phyloP scores from a whole-genome alignment of 306 rosid genomes.

The Vigna trinervia region DNA sequence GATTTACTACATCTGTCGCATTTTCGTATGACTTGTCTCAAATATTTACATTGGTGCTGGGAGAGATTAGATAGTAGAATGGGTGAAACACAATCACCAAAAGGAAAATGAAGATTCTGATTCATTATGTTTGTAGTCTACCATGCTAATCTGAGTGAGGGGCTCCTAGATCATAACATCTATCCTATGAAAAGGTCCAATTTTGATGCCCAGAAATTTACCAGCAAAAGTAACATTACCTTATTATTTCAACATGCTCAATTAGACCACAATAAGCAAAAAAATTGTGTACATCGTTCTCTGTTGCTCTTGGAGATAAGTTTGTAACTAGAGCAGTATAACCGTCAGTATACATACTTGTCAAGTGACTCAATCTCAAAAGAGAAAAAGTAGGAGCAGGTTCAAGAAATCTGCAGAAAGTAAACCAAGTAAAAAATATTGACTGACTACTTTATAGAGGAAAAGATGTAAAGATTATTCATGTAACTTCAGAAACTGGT shows the following conservation, averaged over 20 bases:
- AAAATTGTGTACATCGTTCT: conserved; percentile 71
- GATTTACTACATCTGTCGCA: neutral
- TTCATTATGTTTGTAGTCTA: conserved; percentile 4
- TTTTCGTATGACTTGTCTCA: neutral
- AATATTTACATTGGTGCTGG: neutral
- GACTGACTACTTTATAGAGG: conserved; percentile 18
- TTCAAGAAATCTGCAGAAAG: conserved; percentile 49
- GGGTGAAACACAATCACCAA: conserved; percentile 13
- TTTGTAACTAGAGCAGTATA: conserved; percentile 81
- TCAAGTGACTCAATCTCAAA: conserved; percentile 39
- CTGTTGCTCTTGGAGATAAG: conserved; percentile 80
- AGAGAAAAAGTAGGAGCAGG: conserved; percentile 25
- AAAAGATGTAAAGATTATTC: conserved; percentile 10
- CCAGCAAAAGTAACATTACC: conserved; percentile 56
- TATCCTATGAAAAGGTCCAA: neutral
- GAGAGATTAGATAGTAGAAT: neutral
- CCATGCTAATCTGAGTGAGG: conserved; percentile 23
- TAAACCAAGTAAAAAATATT: conserved; percentile 29
- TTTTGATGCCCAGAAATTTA: conserved; percentile 10
- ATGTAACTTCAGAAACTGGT: conserved; percentile 9
- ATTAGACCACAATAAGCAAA: conserved; percentile 78
- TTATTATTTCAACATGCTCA: conserved; percentile 78
- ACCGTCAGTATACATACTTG: conserved; percentile 68
- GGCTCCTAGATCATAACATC: neutral
- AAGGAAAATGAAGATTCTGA: conserved; percentile 6